Evolutionary conservation across 2,329 filamentous ascomycete genomes (phyloP), one percentile per base, ranked within the genome.

Genomic region (Clonostachys chloroleuca): DNA sequence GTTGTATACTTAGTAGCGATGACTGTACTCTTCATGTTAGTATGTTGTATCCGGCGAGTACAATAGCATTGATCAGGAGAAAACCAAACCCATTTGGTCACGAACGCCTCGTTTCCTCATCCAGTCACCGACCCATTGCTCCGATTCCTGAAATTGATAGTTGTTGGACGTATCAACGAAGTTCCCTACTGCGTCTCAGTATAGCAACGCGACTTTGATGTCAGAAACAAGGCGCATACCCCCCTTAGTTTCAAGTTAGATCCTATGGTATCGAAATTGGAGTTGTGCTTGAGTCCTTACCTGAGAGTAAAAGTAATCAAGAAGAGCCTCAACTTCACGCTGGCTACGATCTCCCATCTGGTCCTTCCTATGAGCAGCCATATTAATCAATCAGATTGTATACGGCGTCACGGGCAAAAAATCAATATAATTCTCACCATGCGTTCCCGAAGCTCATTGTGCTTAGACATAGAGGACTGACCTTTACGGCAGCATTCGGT

Each of bases 121-220:
- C 84, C 85, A 89, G 54, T 86, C 82, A 35, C 86, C 86, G 48
- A 89, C 69, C 79, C 84, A 85, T 45, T 57, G 63, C 63, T 89
- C 85, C 1, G 79, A 80, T 60, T 87, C 74, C 50, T 70, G 72
- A 47, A 72, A 66, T 54, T 86, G 84, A 64, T 89, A 89, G 61
- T 83, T 84, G 66, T 82, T 86, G 49, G 83, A 58, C 0, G 83
- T 87, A 60, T 89, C 86, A 57, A 89, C 83, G 62, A 89, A 89
- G 65, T 89, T 89, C 20, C 86, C 86, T 49, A 36, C 24, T 10
- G 8, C 9, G 12, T 16, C 16, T 14, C 7, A 34, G 9, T 30
- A 30, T 10, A 30, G 9, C 24, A 30, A 30, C 24, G 9, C 9
- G 6, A 3, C 24, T 30, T 30, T 30, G 3, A 30, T 30, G 8